Evolutionary conservation across 2,329 filamentous ascomycete species (phyloP).

Genomic region (Fusarium pilosicola): DNA sequence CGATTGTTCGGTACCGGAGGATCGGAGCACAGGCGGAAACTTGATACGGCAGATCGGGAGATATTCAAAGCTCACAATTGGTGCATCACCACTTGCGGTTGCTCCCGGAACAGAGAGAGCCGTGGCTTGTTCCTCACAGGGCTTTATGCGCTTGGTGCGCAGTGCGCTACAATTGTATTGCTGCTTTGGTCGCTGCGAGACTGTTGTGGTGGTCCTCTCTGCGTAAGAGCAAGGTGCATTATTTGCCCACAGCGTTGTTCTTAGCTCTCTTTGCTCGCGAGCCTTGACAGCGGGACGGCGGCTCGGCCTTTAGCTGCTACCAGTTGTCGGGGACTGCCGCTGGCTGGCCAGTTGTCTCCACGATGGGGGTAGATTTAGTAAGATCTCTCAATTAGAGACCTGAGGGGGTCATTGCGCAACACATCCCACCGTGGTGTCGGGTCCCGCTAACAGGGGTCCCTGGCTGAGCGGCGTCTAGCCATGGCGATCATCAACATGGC

Average conservation of each 20-base stretch:
- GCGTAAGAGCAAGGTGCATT: constrained; percentile 19
- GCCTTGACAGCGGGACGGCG: constrained; percentile 28
- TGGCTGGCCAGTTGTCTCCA: not conserved
- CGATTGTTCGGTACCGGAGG: constrained; percentile 12
- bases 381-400: not conserved
- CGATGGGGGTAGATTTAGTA: not conserved
- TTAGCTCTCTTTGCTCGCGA: constrained; percentile 10
- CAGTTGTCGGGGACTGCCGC: constrained; percentile 1
- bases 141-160: constrained; percentile 8
- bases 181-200: constrained; percentile 1
- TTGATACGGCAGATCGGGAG: not conserved
- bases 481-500: constrained; percentile 31
- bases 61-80: not conserved
- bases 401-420: constrained; percentile 31
- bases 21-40: constrained; percentile 11
- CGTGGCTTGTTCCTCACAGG: not conserved
- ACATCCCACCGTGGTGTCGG: constrained; percentile 36
- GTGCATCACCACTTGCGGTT: constrained; percentile 4
- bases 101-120: constrained; percentile 2
- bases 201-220: not conserved
- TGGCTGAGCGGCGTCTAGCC: not conserved
- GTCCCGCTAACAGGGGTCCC: constrained; percentile 24
- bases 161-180: not conserved
- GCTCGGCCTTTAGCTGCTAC: constrained; percentile 20
- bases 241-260: constrained; percentile 23